Conservation (phyloP, 2,329 filamentous ascomycete genomes). For the Raffaelea albimanens region DNA sequence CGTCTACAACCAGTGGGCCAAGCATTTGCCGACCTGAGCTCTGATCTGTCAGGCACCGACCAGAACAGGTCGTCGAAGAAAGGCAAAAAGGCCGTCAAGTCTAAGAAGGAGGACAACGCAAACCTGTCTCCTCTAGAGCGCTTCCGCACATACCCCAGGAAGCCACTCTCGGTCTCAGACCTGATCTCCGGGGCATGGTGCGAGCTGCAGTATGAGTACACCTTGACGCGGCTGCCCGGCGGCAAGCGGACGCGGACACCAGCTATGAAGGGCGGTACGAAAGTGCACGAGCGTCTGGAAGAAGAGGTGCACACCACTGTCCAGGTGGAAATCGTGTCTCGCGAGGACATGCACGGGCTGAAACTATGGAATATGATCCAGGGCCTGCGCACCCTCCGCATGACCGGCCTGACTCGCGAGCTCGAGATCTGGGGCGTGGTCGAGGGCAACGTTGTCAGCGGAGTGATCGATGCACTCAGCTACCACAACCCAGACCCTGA, state of each 20-base stretch:
- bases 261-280: conserved; percentile 76
- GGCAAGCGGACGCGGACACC: conserved; percentile 66
- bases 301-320: conserved; percentile 76
- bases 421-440: conserved; percentile 78
- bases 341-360: conserved; percentile 75
- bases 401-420: conserved; percentile 64
- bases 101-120: conserved; percentile 9
- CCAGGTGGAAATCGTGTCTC: conserved; percentile 58
- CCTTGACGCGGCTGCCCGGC: conserved; percentile 58
- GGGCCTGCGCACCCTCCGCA: conserved; percentile 63
- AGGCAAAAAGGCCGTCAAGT: neutral
- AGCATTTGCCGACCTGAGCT: conserved; percentile 22
- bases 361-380: conserved; percentile 87
- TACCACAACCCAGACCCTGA: conserved; percentile 65
- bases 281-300: conserved; percentile 74
- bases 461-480: conserved; percentile 80
- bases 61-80: neutral
- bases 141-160: conserved; percentile 68
- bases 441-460: conserved; percentile 68
- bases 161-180: conserved; percentile 79
- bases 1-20: conserved; percentile 44
- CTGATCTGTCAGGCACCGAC: conserved; percentile 1
- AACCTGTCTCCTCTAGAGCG: conserved; percentile 56
- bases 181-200: conserved; percentile 89
- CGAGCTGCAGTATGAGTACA: conserved; percentile 88